phyloP scores from a whole-genome alignment of 169 alveolate species.

The Eimeria falciformis region DNA sequence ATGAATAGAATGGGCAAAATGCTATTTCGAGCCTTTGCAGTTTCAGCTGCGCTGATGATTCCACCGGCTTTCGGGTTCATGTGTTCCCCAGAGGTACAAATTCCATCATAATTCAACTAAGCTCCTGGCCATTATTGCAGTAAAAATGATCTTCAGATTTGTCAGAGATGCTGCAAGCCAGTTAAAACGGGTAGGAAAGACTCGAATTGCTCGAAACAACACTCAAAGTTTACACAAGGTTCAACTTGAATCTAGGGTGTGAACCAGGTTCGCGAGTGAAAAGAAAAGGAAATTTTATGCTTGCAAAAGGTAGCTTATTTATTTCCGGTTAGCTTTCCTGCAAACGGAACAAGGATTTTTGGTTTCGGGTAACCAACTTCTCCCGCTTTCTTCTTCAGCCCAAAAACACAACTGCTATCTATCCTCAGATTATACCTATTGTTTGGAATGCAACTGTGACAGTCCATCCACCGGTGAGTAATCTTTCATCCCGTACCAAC shows the following conservation, averaged over 20 bases:
- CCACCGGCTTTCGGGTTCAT: slow-evolving; percentile 40
- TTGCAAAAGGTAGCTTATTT: too few species aligned
- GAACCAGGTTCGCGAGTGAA: slow-evolving; percentile 6
- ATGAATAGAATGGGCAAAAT: too few species aligned
- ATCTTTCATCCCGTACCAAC: background rate
- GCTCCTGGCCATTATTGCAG: background rate
- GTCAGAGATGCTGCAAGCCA: slow-evolving; percentile 78
- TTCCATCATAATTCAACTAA: too few species aligned
- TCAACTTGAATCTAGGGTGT: slow-evolving; percentile 50
- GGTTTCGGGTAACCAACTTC: slow-evolving; percentile 49
- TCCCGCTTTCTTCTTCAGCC: background rate
- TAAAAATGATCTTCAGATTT: slow-evolving; percentile 26
- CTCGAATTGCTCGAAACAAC: too few species aligned
- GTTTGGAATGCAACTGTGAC: slow-evolving; percentile 73
- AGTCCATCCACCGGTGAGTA: slow-evolving; percentile 61
- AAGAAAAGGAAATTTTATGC: background rate
- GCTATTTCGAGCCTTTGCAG: too few species aligned
- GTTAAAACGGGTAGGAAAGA: slow-evolving; percentile 67
- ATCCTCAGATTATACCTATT: slow-evolving; percentile 59
- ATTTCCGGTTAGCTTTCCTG: slow-evolving; percentile 34
- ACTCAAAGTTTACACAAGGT: too few species aligned
- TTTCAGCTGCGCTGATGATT: too few species aligned
- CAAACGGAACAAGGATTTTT: slow-evolving; percentile 75
- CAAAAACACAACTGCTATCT: background rate
- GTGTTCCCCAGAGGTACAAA: slow-evolving; percentile 59